Evolutionary conservation across 192 early-diverging fungal species (phyloP), one percentile per base, ranked within the genome.

Genomic region (Gigaspora rosea): DNA sequence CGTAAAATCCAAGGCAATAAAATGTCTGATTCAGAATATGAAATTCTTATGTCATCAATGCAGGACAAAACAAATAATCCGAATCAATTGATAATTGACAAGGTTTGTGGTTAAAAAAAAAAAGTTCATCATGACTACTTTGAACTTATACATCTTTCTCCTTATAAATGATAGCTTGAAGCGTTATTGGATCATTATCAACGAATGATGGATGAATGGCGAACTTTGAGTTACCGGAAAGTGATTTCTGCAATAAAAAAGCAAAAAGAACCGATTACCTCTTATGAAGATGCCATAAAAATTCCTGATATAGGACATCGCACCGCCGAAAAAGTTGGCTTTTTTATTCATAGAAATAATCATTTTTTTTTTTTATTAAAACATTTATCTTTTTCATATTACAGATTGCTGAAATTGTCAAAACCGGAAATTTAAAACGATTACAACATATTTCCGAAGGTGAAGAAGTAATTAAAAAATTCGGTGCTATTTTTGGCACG

Each of bases 121-220:
- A n/a, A n/a, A n/a, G n/a, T n/a, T n/a, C 18, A 66, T n/a, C 18
- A n/a, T 36, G 8, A 13, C 6, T 46, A 18, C 9, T 8, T 65
- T 10, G n/a, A 8, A 2, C 8, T 16, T 18, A 47, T 66, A n/a
- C 36, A 9, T 36, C 11, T 5, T 4, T 13, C 11, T 46, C 35
- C 15, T 65, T 41, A 16, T 65, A 36, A 46, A 66, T n/a, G 10
- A 66, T 18, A 66, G 64, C n/a, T 66, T 15, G 13, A 66, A 66
- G n/a, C 47, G 11, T 66, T 66, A 66, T 48, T 46, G 36, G 36
- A 66, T 66, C 64, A 66, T 3, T 66, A 66, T 66, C 33, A 33
- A 20, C 15, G 64, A 66, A 66, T 66, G 64, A 66, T 20, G 41
- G 64, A 66, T 66, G 64, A 66, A 66, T 66, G 64, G 64, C 33